phyloP scores from a whole-genome alignment of 78 protist genomes.

The Dictyostelium capitatum region DNA sequence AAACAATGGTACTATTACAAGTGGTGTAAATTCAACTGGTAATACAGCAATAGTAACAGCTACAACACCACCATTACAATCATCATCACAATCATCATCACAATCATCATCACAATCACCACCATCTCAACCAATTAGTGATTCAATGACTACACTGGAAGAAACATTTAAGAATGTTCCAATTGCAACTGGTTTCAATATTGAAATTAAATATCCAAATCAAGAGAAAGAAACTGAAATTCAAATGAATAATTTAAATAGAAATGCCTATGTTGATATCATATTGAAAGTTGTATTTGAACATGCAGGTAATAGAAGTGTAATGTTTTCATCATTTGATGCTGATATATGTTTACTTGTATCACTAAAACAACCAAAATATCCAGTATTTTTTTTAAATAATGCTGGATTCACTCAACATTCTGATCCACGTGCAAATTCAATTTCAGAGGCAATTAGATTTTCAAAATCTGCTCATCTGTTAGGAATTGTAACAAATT shows the following conservation, averaged over 20 bases:
- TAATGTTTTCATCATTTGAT: conserved; percentile 88
- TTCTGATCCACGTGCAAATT: conserved; percentile 79
- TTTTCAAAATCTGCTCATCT: conserved; percentile 77
- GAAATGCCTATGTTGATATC: conserved; percentile 70
- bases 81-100: conserved; percentile 25
- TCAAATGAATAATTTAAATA: conserved; percentile 40
- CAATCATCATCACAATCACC: not conserved
- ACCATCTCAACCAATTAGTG: conserved; percentile 14
- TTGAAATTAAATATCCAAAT: conserved; percentile 87
- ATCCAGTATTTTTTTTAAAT: conserved; percentile 89
- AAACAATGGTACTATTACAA: not conserved
- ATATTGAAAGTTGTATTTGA: conserved; percentile 77
- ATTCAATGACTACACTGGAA: conserved; percentile 60
- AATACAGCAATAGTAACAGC: too few relatives aligned
- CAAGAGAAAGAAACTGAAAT: conserved; percentile 9
- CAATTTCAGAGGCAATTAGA: conserved; percentile 70
- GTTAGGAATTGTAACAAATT: conserved; percentile 83
- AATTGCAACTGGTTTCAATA: conserved; percentile 84
- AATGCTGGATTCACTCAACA: conserved; percentile 71
- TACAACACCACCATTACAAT: not conserved
- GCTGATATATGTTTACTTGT: conserved; percentile 79
- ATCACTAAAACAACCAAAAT: conserved; percentile 84
- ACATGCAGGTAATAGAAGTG: conserved; percentile 76
- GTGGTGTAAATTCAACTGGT: not conserved
- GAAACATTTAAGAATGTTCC: conserved; percentile 84